Evolutionary conservation across 208 protist genomes (phyloP).

Genomic region (Acanthamoeba healyi): DNA sequence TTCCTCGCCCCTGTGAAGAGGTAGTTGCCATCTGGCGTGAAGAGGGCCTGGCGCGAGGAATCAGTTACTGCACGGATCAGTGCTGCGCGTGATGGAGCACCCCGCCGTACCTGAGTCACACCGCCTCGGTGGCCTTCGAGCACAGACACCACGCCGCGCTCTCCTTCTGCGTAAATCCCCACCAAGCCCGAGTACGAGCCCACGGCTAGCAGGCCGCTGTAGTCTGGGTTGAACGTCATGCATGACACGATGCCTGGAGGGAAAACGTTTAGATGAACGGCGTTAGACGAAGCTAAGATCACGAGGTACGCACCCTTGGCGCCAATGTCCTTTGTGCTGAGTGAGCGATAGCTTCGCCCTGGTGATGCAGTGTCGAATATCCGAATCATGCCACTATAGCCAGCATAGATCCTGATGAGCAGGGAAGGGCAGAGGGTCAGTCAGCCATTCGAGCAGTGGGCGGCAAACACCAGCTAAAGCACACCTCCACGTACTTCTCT

Average conservation of each 20-base stretch:
- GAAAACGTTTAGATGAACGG: neutral
- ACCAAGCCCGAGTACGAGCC: conserved; percentile 6
- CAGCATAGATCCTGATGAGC: conserved; percentile 49
- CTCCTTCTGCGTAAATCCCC: conserved; percentile 19
- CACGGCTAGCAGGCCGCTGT: conserved; percentile 38
- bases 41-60: neutral
- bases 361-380: conserved; percentile 54
- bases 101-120: conserved; percentile 12
- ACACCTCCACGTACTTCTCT: neutral
- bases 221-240: conserved; percentile 10
- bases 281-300: neutral
- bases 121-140: conserved; percentile 34
- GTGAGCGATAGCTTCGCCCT: conserved; percentile 2
- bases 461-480: neutral
- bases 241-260: conserved; percentile 48
- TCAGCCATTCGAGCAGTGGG: too few relatives aligned
- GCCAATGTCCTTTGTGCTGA: conserved; percentile 25
- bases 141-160: conserved; percentile 15
- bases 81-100: neutral
- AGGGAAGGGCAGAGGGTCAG: too few relatives aligned
- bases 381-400: conserved; percentile 7
- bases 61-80: too few relatives aligned
- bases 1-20: conserved; percentile 66
- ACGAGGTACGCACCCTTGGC: neutral
- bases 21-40: conserved; percentile 45